Evolutionary conservation across 1,284 basidiomycete species (phyloP).

Genomic region (Irpex sp.): DNA sequence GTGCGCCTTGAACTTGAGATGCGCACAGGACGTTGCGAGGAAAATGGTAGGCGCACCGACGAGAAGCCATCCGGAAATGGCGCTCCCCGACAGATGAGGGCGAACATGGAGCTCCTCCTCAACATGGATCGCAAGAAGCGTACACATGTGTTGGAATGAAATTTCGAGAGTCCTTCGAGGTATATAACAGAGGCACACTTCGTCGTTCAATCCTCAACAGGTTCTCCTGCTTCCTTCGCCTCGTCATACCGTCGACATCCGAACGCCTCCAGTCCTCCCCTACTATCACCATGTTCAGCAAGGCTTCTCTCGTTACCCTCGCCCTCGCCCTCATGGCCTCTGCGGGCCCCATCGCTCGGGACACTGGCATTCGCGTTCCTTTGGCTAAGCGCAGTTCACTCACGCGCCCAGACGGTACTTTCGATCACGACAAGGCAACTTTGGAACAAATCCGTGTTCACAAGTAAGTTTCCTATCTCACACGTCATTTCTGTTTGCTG

Average conservation of each 20-base stretch:
- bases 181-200: not conserved
- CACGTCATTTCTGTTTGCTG: not conserved
- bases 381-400: slow-evolving; percentile 1
- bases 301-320: not conserved
- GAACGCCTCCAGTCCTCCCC: not conserved
- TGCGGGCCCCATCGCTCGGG: not conserved
- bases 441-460: not conserved
- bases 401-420: slow-evolving; percentile 2
- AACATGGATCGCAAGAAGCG: not conserved
- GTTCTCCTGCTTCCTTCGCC: not conserved
- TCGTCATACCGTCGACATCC: not conserved
- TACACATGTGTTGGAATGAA: not conserved
- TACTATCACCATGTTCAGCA: not conserved
- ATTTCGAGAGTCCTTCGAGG: not conserved
- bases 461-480: not conserved
- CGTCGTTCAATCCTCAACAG: not conserved
- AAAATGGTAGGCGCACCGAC: no score
- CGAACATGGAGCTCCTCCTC: not conserved
- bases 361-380: not conserved
- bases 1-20: not conserved
- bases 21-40: no score
- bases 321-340: slow-evolving; percentile 5
- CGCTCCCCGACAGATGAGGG: not conserved
- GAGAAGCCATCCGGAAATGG: no score
- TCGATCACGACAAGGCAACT: slow-evolving; percentile 4